These are phyloP conservation scores for Colletotrichum sp. DNA, from an alignment of 2,329 filamentous ascomycete species.

Conservation along the genomic window DNA sequence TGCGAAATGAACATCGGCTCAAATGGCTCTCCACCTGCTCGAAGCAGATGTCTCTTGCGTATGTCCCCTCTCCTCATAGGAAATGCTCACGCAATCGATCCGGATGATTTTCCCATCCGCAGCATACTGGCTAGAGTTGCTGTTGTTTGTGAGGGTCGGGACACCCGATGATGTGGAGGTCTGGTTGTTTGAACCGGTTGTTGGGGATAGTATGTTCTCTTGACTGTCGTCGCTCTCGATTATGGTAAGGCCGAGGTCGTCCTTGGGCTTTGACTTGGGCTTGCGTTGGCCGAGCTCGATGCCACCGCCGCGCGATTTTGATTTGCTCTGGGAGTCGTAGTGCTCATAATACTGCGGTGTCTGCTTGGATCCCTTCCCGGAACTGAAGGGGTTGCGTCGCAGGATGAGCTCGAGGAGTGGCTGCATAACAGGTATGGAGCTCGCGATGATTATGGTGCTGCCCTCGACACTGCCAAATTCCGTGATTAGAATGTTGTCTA, in stretches of 20 bases:
- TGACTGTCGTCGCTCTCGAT: slow-evolving; percentile 14
- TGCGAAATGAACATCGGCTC: not conserved
- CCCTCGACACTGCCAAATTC: slow-evolving; percentile 31
- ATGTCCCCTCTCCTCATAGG: not conserved
- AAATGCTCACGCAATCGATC: not conserved
- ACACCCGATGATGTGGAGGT: not conserved
- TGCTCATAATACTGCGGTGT: not conserved
- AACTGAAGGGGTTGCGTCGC: not conserved
- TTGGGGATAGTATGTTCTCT: slow-evolving; percentile 6
- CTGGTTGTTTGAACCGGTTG: not conserved
- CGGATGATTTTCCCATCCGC: not conserved
- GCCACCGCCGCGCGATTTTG: not conserved
- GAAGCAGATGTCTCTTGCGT: not conserved
- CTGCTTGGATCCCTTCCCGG: not conserved
- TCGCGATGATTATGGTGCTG: slow-evolving; percentile 38
- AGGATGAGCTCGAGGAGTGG: slow-evolving; percentile 26
- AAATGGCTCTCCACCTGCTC: not conserved
- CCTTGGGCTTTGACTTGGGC: not conserved
- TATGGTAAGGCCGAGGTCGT: slow-evolving; percentile 17
- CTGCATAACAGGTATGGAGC: slow-evolving; percentile 37
- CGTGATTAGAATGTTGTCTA: not conserved
- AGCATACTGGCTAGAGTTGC: not conserved
- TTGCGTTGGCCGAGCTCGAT: slow-evolving; percentile 5
- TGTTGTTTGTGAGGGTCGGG: not conserved
- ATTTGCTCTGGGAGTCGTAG: not conserved